A percentile compares a stretch with the other conserved stretches of the same genome.
Evolutionary conservation across 1,284 basidiomycete species (phyloP).

Genomic region (Cystobasidiaceae sp.): DNA sequence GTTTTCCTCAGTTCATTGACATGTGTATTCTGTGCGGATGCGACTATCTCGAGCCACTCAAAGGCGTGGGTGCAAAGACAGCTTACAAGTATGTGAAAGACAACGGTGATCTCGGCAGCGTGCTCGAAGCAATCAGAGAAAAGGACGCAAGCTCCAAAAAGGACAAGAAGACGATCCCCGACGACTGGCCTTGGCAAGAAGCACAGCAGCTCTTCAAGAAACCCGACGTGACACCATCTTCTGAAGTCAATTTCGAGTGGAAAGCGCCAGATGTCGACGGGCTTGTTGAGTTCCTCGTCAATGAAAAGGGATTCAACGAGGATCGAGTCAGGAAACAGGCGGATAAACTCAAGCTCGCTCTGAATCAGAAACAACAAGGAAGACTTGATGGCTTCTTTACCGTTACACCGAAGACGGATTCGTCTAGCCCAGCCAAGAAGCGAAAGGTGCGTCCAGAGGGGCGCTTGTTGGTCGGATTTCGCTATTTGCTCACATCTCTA

Average conservation of each 20-base stretch:
- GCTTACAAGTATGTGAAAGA: slow-evolving; percentile 90
- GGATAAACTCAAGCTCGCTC: slow-evolving; percentile 80
- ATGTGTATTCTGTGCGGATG: slow-evolving; percentile 95
- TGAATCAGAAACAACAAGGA: slow-evolving; percentile 91
- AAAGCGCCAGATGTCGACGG: slow-evolving; percentile 88
- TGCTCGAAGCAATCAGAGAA: slow-evolving; percentile 66
- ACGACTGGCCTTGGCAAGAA: slow-evolving; percentile 94
- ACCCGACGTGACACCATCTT: slow-evolving; percentile 81
- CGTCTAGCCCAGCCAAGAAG: slow-evolving; percentile 29
- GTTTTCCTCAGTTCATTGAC: slow-evolving; percentile 72
- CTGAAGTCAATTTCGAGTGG: slow-evolving; percentile 92
- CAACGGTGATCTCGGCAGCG: slow-evolving; percentile 68
- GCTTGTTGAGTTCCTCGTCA: slow-evolving; percentile 87
- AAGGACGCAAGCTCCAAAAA: slow-evolving; percentile 46
- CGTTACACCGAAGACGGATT: slow-evolving; percentile 56
- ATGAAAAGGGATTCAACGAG: slow-evolving; percentile 96
- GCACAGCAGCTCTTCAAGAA: slow-evolving; percentile 84
- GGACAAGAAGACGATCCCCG: slow-evolving; percentile 54
- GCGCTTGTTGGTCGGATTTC: neutral
- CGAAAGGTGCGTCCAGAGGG: slow-evolving; percentile 5
- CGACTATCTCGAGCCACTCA: slow-evolving; percentile 96
- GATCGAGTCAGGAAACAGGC: slow-evolving; percentile 93
- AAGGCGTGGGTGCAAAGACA: slow-evolving; percentile 89
- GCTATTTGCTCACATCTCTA: no score
- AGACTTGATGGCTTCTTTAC: slow-evolving; percentile 93